These are phyloP conservation scores for Aspergillus tubingensis DNA, from an alignment of 2,329 filamentous ascomycete species.

Conservation along the genomic window DNA sequence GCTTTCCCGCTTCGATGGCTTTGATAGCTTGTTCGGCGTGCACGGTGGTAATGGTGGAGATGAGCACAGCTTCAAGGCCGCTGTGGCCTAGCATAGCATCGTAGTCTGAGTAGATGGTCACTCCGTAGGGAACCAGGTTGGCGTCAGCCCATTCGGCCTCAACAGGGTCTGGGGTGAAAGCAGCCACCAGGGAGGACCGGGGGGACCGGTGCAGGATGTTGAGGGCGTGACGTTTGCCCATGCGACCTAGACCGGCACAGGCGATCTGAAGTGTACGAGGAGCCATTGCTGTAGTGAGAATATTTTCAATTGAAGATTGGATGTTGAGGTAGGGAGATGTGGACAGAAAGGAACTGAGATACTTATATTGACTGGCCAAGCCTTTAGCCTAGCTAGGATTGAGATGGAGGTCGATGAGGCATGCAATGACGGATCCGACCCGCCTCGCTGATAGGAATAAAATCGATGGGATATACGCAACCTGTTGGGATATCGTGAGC, in stretches of 20 bases:
- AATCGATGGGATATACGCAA: background rate
- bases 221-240: slow-evolving; percentile 50
- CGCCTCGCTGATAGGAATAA: background rate
- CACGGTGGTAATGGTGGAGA: slow-evolving; percentile 56
- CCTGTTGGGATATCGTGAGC: background rate
- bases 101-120: slow-evolving; percentile 53
- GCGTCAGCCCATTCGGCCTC: slow-evolving; percentile 52
- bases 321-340: background rate
- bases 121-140: slow-evolving; percentile 52
- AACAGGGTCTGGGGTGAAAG: slow-evolving; percentile 45
- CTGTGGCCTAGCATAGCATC: slow-evolving; percentile 56
- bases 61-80: slow-evolving; percentile 55
- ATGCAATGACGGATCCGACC: background rate
- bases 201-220: slow-evolving; percentile 49
- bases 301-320: background rate
- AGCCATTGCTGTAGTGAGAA: background rate
- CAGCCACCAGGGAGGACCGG: slow-evolving; percentile 52
- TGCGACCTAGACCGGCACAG: slow-evolving; percentile 46
- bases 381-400: background rate
- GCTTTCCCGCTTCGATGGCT: slow-evolving; percentile 54
- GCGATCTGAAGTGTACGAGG: background rate
- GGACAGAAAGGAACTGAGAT: background rate
- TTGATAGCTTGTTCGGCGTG: slow-evolving; percentile 59
- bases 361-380: background rate
- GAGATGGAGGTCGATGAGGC: background rate